A percentile compares a stretch with the other conserved stretches of the same genome.
phyloP scores from a whole-genome alignment of 108 stramenopile species.

The Fistulifera pelliculosa region DNA sequence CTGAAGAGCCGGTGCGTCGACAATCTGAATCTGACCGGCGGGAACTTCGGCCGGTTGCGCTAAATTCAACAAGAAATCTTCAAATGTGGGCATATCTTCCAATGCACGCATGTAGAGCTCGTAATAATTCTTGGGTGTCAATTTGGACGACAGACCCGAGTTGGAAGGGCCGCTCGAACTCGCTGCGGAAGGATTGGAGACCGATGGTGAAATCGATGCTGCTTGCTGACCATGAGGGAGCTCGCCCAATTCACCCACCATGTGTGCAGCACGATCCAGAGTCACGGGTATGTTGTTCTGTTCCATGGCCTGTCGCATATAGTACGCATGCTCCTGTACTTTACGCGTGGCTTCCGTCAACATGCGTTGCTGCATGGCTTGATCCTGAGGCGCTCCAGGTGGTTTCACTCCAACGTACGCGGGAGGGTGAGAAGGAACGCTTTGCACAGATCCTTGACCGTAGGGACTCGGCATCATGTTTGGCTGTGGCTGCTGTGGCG shows the following conservation, averaged over 20 bases:
- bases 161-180: slow-evolving; percentile 22
- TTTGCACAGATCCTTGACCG: background rate
- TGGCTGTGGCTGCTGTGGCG: slow-evolving; percentile 19
- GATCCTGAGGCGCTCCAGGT: slow-evolving; percentile 7
- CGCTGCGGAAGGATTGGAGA: slow-evolving; percentile 16
- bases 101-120: slow-evolving; percentile 95
- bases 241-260: slow-evolving; percentile 93
- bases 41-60: slow-evolving; percentile 5
- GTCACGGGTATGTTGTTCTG: slow-evolving; percentile 57
- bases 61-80: slow-evolving; percentile 83
- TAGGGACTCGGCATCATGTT: slow-evolving; percentile 1
- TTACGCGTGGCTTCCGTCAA: slow-evolving; percentile 49
- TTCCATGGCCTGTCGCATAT: slow-evolving; percentile 80
- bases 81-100: slow-evolving; percentile 89
- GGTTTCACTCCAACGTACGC: background rate
- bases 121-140: slow-evolving; percentile 96
- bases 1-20: background rate
- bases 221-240: slow-evolving; percentile 43
- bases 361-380: slow-evolving; percentile 39
- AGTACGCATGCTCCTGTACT: slow-evolving; percentile 62
- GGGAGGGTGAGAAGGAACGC: too few relatives aligned
- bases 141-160: slow-evolving; percentile 32
- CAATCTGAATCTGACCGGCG: slow-evolving; percentile 3
- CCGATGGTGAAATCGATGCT: slow-evolving; percentile 14
- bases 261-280: slow-evolving; percentile 71